phyloP scores from a whole-genome alignment of 352 stramenopile species.

The Globisporangium mamillatum region DNA sequence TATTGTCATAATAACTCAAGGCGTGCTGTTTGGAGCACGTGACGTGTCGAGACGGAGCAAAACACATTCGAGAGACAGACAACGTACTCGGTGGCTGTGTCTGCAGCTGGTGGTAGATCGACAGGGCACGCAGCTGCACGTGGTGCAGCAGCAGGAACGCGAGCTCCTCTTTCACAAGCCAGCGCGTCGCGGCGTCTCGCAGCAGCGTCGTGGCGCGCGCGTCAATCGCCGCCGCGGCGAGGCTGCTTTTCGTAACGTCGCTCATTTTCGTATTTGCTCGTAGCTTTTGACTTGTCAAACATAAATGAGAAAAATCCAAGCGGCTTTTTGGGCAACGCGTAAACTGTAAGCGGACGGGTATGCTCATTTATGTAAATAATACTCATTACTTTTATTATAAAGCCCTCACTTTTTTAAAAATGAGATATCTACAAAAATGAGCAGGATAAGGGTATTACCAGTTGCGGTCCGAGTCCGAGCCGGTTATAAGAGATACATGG shows the following conservation, averaged over 20 bases:
- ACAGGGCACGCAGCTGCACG: slow-evolving; percentile 33
- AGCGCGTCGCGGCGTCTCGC: slow-evolving; percentile 50
- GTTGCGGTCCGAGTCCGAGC: neutral
- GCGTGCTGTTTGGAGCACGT: neutral
- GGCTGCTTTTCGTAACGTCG: neutral
- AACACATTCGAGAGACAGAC: neutral
- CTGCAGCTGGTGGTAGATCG: slow-evolving; percentile 41
- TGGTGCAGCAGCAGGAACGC: slow-evolving; percentile 67
- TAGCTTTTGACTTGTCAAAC: neutral
- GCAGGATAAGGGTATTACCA: neutral
- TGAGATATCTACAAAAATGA: too few species aligned
- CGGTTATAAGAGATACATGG: neutral
- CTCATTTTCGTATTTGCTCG: neutral
- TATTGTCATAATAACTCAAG: too few species aligned
- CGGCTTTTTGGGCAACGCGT: neutral
- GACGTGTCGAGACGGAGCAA: neutral
- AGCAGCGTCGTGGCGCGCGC: slow-evolving; percentile 36
- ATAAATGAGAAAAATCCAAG: too few species aligned
- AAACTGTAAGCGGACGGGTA: neutral
- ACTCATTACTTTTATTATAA: too few species aligned
- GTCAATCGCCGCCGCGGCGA: slow-evolving; percentile 16
- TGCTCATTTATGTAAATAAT: neutral
- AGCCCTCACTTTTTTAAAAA: too few species aligned
- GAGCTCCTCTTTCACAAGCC: slow-evolving; percentile 85
- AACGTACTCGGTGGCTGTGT: slow-evolving; percentile 57